Base-by-base conservation (phyloP, 345 rosid genomes). In the Euclidium syriacum region DNA sequence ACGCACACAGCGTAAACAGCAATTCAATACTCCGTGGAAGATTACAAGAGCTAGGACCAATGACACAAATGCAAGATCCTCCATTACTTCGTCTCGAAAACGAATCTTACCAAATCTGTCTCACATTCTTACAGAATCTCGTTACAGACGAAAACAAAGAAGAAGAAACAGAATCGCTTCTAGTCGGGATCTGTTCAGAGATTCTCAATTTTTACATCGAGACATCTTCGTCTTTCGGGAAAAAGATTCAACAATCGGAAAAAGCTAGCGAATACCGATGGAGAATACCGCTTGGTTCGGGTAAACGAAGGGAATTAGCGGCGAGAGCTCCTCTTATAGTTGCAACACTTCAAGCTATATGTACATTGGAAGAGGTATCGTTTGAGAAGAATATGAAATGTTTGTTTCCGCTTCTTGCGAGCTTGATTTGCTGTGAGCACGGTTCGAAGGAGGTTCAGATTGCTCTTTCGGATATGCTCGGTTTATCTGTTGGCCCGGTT, bases 41-140 rank as follows among this genome's bases (percentile, higher is more conserved):
- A 76, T 81, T 94, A 36, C 95, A 76, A 74, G 99, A 90, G 67
- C 78, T 85, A 65, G 91, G 87, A 67, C 73, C 95, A 34, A 80
- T 87, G 81, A 87, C 92, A 30, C 99, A 94, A 65, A 90, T 94
- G 97, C 99, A 87, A 76, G 97, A 87, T 74, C 99, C 99, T 49
- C 99, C 99, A 3, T 67, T 94, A 1, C 71, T 94, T 14, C 97
- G 99, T 39, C 83, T 94, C 4, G 99, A 94, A 74, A 94, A 87
- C 43, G 99, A 94, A 74, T 94, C 97, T 18, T 94, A 79, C 65
- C 99, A 94, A 66, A 83, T 90, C 64, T 87, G 99, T 75, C 87
- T 94, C 53, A 83, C 91, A 34, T 85, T 94, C 75, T 67, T 94
- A 64, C 99, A 90, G 73, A 83, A 94, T 71, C 85, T 90, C 14